A percentile compares a stretch with the other conserved stretches of the same genome.
These are phyloP conservation scores for Talaromyces sp. DNA, from an alignment of 2,329 filamentous ascomycete genomes.

Conservation along the genomic window DNA sequence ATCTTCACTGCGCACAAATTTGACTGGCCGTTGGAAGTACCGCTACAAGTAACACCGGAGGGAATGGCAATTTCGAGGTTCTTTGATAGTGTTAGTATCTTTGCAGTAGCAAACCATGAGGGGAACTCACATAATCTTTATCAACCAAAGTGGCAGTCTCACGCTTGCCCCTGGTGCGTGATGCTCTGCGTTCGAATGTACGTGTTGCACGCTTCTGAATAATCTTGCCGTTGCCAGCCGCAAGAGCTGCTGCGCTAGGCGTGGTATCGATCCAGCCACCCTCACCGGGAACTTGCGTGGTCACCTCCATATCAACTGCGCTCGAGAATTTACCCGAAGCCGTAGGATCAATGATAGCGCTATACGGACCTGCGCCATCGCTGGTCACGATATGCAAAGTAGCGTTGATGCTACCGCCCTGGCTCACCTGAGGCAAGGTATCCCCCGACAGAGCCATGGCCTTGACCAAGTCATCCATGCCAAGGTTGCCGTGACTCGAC, in stretches of 20 bases:
- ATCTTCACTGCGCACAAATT: slow-evolving; percentile 5
- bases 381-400: slow-evolving; percentile 6
- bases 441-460: not conserved
- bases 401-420: slow-evolving; percentile 5
- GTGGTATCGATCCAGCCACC: not conserved
- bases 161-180: not conserved
- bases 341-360: not conserved
- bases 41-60: not conserved
- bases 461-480: not conserved
- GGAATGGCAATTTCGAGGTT: not conserved
- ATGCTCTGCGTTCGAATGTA: not conserved
- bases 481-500: not conserved
- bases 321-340: not conserved
- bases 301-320: not conserved
- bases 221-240: not conserved
- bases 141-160: not conserved
- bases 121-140: not conserved
- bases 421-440: not conserved
- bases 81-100: not conserved
- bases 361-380: slow-evolving; percentile 4
- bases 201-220: not conserved
- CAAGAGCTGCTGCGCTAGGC: not conserved
- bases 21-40: not conserved
- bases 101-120: not conserved
- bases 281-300: not conserved